A percentile compares a stretch with the other conserved stretches of the same genome.
These are phyloP conservation scores for Teunomyces funiuensis DNA, from an alignment of 805 yeast species.

Conservation along the genomic window DNA sequence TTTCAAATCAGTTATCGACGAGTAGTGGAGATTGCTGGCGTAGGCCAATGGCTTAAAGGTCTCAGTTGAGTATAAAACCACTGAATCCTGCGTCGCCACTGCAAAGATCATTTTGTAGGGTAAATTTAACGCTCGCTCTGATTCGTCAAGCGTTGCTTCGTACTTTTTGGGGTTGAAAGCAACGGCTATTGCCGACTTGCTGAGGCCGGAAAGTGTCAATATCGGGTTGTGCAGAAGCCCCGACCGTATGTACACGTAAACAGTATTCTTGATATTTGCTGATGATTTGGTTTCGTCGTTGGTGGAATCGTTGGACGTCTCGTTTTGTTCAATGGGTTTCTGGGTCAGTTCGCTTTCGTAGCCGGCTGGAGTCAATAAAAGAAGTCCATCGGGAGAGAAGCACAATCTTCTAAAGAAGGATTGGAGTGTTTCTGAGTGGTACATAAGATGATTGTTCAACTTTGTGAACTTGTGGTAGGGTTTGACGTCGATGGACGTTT, in stretches of 20 bases:
- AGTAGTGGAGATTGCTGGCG: conserved; percentile 80
- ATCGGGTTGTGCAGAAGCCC: conserved; percentile 71
- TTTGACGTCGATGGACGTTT: not conserved
- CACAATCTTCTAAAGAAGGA: conserved; percentile 85
- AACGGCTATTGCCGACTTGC: conserved; percentile 81
- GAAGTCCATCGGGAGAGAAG: conserved; percentile 87
- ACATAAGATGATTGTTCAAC: conserved; percentile 35
- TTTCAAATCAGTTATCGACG: conserved; percentile 80
- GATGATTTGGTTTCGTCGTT: conserved; percentile 14
- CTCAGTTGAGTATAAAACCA: conserved; percentile 80
- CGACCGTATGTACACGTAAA: conserved; percentile 72
- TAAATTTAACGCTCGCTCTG: conserved; percentile 40
- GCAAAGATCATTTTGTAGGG: conserved; percentile 87
- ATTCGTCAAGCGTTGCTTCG: conserved; percentile 30
- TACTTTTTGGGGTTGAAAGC: conserved; percentile 72
- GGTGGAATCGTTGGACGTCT: conserved; percentile 2
- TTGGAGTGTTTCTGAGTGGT: conserved; percentile 84
- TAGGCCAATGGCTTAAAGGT: conserved; percentile 65
- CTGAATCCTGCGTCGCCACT: conserved; percentile 87
- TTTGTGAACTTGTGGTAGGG: conserved; percentile 14
- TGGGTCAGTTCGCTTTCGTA: conserved; percentile 5
- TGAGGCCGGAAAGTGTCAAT: conserved; percentile 74
- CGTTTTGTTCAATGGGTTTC: conserved; percentile 5
- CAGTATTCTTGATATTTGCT: conserved; percentile 62
- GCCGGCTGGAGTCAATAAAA: conserved; percentile 59